Percentiles rank a stretch among this genome's conserved stretches.
phyloP scores from a whole-genome alignment of 208 protist species.

The Leishmania braziliensis region DNA sequence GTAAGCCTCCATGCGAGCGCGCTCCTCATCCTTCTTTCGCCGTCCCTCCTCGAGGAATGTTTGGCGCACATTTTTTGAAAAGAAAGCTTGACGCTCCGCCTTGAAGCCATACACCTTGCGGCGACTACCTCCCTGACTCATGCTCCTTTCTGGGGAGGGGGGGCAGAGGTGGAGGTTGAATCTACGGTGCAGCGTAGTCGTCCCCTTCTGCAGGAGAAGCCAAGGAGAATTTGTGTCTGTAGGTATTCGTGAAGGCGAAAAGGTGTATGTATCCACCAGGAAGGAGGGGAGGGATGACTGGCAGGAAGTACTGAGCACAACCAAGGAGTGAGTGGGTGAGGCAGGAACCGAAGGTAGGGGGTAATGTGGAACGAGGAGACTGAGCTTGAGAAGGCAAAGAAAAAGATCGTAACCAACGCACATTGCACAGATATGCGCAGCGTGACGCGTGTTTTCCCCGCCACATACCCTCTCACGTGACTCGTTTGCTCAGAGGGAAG shows the following conservation, averaged over 20 bases:
- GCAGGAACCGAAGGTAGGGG: background rate
- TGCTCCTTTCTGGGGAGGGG: background rate
- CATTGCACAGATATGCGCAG: background rate
- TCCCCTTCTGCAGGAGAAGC: background rate
- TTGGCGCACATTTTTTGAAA: slow-evolving; percentile 71
- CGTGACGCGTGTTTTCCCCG: background rate
- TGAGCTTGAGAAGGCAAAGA: background rate
- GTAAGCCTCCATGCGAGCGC: slow-evolving; percentile 88
- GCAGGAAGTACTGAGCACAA: too few species aligned
- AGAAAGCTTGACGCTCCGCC: slow-evolving; percentile 75
- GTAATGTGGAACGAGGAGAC: too few species aligned
- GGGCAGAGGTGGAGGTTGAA: background rate
- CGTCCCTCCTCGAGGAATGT: slow-evolving; percentile 62
- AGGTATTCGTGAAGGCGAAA: background rate
- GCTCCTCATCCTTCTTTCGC: slow-evolving; percentile 76
- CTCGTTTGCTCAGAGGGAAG: background rate
- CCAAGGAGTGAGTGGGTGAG: too few species aligned
- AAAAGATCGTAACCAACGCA: background rate
- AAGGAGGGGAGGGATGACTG: too few species aligned
- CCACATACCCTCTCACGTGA: background rate
- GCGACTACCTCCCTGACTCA: slow-evolving; percentile 33
- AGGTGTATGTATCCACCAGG: background rate
- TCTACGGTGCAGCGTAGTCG: background rate
- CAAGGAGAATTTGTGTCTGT: background rate
- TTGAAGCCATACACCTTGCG: slow-evolving; percentile 64